phyloP scores from a whole-genome alignment of 1,284 basidiomycete genomes.

The Cerioporus squamosus region DNA sequence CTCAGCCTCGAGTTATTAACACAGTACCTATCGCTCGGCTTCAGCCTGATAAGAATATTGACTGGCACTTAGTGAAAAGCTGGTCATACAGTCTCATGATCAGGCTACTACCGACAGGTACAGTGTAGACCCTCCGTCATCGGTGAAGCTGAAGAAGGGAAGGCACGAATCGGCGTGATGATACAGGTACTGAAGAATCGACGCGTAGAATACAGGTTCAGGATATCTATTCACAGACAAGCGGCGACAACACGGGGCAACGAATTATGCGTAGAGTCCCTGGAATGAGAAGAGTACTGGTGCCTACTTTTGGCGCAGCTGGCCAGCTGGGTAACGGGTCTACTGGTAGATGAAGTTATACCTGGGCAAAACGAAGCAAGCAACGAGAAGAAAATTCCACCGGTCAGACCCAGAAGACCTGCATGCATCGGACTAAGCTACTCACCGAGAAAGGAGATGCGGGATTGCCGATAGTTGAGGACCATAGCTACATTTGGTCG shows the following conservation, averaged over 20 bases:
- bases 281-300: neutral
- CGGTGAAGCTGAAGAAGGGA: too few relatives aligned
- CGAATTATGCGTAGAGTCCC: neutral
- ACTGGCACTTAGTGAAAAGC: too few relatives aligned
- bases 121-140: too few relatives aligned
- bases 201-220: conserved; percentile 2
- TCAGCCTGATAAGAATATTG: too few relatives aligned
- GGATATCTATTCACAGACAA: conserved; percentile 7
- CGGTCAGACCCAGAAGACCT: too few relatives aligned
- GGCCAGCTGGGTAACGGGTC: conserved; percentile 4
- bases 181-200: neutral
- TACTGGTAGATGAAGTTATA: conserved; percentile 78
- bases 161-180: neutral
- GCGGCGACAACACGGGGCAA: conserved; percentile 6
- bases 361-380: conserved; percentile 32
- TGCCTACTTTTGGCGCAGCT: conserved; percentile 4
- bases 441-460: conserved; percentile 87
- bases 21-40: too few relatives aligned
- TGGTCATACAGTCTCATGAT: too few relatives aligned
- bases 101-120: too few relatives aligned
- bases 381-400: too few relatives aligned
- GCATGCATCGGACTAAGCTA: conserved; percentile 5
- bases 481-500: conserved; percentile 59
- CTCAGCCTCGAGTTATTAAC: too few relatives aligned
- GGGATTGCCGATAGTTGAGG: conserved; percentile 95